These are phyloP conservation scores for Kwoniella dejecticola DNA, from an alignment of 768 basidiomycete species.

Conservation along the genomic window DNA sequence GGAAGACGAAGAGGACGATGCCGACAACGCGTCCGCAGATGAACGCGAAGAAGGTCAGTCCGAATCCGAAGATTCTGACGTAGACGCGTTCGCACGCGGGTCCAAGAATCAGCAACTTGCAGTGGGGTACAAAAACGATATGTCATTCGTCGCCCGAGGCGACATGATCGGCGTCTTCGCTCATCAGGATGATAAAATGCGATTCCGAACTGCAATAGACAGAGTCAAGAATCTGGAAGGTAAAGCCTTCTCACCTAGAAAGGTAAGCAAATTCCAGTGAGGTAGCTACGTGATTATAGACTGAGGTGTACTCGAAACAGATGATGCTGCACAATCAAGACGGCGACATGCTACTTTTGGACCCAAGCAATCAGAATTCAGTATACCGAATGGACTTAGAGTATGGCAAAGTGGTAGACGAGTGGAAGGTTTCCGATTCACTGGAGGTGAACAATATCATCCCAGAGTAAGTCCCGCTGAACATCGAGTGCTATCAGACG, in stretches of 20 bases:
- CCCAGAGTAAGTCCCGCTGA: slow-evolving; percentile 62
- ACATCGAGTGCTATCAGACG: not conserved
- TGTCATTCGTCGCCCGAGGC: slow-evolving; percentile 89
- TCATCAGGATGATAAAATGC: slow-evolving; percentile 70
- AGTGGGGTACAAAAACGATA: slow-evolving; percentile 91
- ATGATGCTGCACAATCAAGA: slow-evolving; percentile 98
- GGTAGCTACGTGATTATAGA: slow-evolving; percentile 8
- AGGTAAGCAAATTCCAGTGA: slow-evolving; percentile 61
- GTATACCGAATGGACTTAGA: slow-evolving; percentile 88
- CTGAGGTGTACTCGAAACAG: too few species aligned
- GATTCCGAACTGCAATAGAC: slow-evolving; percentile 84
- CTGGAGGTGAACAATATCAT: slow-evolving; percentile 84
- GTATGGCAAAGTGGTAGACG: slow-evolving; percentile 93
- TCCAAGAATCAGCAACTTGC: slow-evolving; percentile 84
- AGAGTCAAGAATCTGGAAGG: slow-evolving; percentile 78
- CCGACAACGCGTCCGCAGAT: slow-evolving; percentile 57
- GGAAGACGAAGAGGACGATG: slow-evolving; percentile 50
- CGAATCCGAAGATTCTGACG: slow-evolving; percentile 30
- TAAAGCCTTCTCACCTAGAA: slow-evolving; percentile 76
- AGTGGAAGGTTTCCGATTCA: slow-evolving; percentile 95
- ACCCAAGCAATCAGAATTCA: slow-evolving; percentile 75
- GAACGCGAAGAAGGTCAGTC: slow-evolving; percentile 55
- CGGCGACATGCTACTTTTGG: slow-evolving; percentile 89
- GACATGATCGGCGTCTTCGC: slow-evolving; percentile 89
- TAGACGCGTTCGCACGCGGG: slow-evolving; percentile 58